These are phyloP conservation scores for Sideroxylon spinosum DNA, from an alignment of 179 eudicot genomes.

Conservation along the genomic window DNA sequence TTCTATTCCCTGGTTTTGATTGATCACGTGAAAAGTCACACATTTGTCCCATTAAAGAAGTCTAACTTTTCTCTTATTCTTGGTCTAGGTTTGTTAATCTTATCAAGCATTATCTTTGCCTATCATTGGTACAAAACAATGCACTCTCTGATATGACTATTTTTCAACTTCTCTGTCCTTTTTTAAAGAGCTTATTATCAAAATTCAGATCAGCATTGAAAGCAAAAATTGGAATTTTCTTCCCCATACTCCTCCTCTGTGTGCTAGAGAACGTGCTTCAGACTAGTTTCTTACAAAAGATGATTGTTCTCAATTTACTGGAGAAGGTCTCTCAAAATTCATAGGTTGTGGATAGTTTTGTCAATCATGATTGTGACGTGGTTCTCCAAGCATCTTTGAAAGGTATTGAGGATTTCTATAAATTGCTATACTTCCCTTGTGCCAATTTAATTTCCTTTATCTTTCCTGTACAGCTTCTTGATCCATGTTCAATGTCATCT, in stretches of 20 bases:
- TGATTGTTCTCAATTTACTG: slow-evolving; percentile 87
- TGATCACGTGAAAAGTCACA: slow-evolving; percentile 9
- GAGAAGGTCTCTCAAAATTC: slow-evolving; percentile 90
- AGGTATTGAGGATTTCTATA: slow-evolving; percentile 47
- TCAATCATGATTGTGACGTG: slow-evolving; percentile 94
- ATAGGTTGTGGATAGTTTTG: slow-evolving; percentile 79
- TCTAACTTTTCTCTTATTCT: slow-evolving; percentile 16
- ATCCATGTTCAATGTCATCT: not conserved
- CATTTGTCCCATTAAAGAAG: not conserved
- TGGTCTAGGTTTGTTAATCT: slow-evolving; percentile 74
- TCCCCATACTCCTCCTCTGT: slow-evolving; percentile 91
- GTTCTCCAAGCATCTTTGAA: slow-evolving; percentile 94
- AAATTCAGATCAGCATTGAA: slow-evolving; percentile 86
- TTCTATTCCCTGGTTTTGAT: not conserved
- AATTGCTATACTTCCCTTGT: not conserved
- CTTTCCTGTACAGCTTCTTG: too few species aligned
- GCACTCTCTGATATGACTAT: slow-evolving; percentile 91
- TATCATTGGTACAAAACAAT: slow-evolving; percentile 90
- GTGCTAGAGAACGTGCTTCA: slow-evolving; percentile 92
- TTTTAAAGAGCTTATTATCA: slow-evolving; percentile 65
- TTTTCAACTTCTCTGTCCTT: slow-evolving; percentile 89
- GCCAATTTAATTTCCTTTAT: too few species aligned
- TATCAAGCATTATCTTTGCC: slow-evolving; percentile 84
- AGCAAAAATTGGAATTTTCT: slow-evolving; percentile 90
- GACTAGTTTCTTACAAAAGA: slow-evolving; percentile 95